These are phyloP conservation scores for Calonectria leucothoes DNA, from an alignment of 2,329 filamentous ascomycete genomes.

Conservation along the genomic window DNA sequence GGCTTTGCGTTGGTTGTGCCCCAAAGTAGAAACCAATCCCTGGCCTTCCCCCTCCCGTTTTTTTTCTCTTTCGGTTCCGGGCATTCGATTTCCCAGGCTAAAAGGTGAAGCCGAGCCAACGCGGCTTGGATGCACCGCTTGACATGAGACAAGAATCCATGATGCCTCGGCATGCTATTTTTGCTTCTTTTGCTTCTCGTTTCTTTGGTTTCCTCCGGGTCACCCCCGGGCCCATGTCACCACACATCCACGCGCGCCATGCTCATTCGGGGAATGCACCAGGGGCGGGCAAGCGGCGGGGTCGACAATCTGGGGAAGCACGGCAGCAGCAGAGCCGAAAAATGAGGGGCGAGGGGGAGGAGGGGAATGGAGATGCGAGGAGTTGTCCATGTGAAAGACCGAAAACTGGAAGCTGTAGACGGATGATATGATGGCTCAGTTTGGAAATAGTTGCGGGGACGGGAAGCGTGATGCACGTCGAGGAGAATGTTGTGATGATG, in stretches of 20 bases:
- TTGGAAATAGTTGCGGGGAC: slow-evolving; percentile 14
- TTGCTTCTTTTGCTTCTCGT: not conserved
- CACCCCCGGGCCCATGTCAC: not conserved
- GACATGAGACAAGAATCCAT: not conserved
- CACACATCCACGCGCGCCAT: not conserved
- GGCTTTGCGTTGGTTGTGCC: not conserved
- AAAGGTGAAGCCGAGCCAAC: not conserved
- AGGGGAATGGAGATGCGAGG: not conserved
- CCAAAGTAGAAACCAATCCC: not conserved
- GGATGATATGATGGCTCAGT: not conserved
- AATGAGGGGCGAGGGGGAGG: not conserved
- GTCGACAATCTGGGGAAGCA: slow-evolving; percentile 24
- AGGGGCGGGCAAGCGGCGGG: slow-evolving; percentile 5
- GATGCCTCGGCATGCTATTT: slow-evolving; percentile 13
- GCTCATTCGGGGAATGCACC: slow-evolving; percentile 21
- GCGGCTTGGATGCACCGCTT: not conserved
- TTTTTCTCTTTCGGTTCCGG: not conserved
- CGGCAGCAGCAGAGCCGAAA: slow-evolving; percentile 3
- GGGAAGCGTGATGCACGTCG: not conserved
- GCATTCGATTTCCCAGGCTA: not conserved
- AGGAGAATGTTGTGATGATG: not conserved
- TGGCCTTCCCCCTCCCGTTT: not conserved
- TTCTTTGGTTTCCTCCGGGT: not conserved
- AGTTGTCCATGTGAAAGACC: not conserved
- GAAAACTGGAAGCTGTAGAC: no score